Conservation (phyloP, 1,284 basidiomycete species). For the Tilletia walkeri region DNA sequence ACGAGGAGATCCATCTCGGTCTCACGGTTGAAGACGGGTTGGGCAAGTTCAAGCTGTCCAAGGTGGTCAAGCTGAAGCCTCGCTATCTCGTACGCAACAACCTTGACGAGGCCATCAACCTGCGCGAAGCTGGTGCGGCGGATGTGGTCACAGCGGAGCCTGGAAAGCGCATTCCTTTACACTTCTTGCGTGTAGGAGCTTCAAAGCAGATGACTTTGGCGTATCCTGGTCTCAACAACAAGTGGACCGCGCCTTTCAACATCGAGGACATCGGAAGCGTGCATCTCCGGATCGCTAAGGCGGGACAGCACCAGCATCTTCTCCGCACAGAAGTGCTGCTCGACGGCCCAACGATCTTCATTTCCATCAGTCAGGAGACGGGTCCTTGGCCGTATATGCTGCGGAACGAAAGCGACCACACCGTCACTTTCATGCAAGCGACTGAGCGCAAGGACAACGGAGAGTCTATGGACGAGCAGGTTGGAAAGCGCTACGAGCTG, state of each 20-base stretch:
- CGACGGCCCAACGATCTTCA: slow-evolving; percentile 84
- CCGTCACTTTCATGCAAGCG: slow-evolving; percentile 70
- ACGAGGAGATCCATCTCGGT: slow-evolving; percentile 82
- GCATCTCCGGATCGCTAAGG: slow-evolving; percentile 67
- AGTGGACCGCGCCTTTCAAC: slow-evolving; percentile 87
- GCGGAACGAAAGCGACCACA: slow-evolving; percentile 81
- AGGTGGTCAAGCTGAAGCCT: slow-evolving; percentile 87
- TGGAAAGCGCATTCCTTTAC: slow-evolving; percentile 69
- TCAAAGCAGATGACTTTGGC: slow-evolving; percentile 71
- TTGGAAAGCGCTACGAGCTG: slow-evolving; percentile 61
- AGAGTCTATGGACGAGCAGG: slow-evolving; percentile 28
- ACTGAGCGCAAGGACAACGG: slow-evolving; percentile 23
- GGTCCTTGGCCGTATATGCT: slow-evolving; percentile 83
- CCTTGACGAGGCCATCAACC: slow-evolving; percentile 68
- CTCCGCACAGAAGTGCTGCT: slow-evolving; percentile 80
- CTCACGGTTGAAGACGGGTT: slow-evolving; percentile 88
- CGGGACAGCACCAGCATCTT: slow-evolving; percentile 60
- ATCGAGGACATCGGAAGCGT: slow-evolving; percentile 85
- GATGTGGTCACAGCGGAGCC: slow-evolving; percentile 55
- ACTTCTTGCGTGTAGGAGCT: slow-evolving; percentile 66
- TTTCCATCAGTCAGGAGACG: slow-evolving; percentile 69
- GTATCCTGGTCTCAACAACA: slow-evolving; percentile 76
- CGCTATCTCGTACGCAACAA: slow-evolving; percentile 88
- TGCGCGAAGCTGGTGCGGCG: slow-evolving; percentile 76
- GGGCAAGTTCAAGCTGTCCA: slow-evolving; percentile 88